phyloP scores from a whole-genome alignment of 1,284 basidiomycete genomes.

The Schizophyllum amplum region DNA sequence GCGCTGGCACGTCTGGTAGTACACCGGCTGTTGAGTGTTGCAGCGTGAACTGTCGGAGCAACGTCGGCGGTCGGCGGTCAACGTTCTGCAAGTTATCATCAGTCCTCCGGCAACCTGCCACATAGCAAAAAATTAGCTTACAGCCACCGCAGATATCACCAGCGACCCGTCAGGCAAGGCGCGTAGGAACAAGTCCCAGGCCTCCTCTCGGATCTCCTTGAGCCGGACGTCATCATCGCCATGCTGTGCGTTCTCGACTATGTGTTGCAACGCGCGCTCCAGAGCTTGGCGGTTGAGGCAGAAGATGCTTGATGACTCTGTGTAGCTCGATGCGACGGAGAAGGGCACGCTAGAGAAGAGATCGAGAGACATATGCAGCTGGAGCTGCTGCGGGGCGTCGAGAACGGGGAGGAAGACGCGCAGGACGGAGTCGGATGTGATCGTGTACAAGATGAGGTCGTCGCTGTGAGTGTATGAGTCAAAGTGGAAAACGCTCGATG shows the following conservation, averaged over 20 bases:
- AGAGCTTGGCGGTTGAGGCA: conserved; percentile 59
- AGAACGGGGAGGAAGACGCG: conserved; percentile 84
- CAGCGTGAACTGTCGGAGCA: conserved; percentile 70
- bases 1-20: conserved; percentile 35
- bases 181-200: conserved; percentile 74
- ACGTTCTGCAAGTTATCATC: conserved; percentile 51
- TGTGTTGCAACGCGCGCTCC: conserved; percentile 34
- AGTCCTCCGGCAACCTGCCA: conserved; percentile 1
- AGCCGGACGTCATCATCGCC: conserved; percentile 39
- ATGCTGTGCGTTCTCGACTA: conserved; percentile 31
- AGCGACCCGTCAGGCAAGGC: conserved; percentile 65
- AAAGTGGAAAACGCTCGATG: conserved; percentile 5
- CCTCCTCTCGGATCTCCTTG: conserved; percentile 56
- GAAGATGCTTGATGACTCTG: conserved; percentile 42
- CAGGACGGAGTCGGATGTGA: conserved; percentile 67
- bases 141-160: conserved; percentile 65
- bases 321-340: conserved; percentile 25
- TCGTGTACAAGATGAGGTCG: conserved; percentile 69
- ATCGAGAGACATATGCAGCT: conserved; percentile 74
- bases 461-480: conserved; percentile 36
- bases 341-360: conserved; percentile 46
- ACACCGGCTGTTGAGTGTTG: conserved; percentile 48
- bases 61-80: conserved; percentile 81
- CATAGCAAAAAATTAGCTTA: conserved; percentile 42
- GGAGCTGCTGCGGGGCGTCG: conserved; percentile 78